Conservation (phyloP, 306 rosid species). For the Senna tora region DNA sequence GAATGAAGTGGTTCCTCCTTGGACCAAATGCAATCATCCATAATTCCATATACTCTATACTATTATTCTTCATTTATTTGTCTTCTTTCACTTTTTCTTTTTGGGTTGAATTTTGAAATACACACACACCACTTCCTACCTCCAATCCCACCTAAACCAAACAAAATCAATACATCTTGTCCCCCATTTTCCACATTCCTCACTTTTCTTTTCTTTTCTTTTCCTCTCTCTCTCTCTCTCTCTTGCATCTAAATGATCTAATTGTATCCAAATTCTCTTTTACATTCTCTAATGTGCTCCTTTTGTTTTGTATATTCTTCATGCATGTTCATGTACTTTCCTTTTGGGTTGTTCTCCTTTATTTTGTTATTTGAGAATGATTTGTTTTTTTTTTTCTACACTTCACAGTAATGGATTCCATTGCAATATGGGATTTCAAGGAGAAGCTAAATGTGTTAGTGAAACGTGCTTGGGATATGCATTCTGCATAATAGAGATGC, state of each 20-base stretch:
- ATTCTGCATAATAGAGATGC: neutral
- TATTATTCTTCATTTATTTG: conserved; percentile 22
- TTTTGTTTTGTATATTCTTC: neutral
- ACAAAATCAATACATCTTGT: conserved; percentile 52
- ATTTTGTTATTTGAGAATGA: conserved; percentile 19
- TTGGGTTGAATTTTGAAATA: conserved; percentile 46
- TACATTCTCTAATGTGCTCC: conserved; percentile 21
- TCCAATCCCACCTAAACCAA: conserved; percentile 45
- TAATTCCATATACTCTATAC: neutral
- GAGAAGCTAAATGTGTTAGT: neutral
- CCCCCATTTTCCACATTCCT: conserved; percentile 53
- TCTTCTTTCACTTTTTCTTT: conserved; percentile 46
- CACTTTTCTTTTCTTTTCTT: conserved; percentile 25
- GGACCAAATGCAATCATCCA: conserved; percentile 27
- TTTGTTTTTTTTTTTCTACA: neutral
- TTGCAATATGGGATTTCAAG: neutral
- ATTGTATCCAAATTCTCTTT: conserved; percentile 18
- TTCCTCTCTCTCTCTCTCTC: conserved; percentile 1
- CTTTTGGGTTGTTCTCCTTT: conserved; percentile 28
- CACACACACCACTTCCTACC: conserved; percentile 34
- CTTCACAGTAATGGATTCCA: neutral
- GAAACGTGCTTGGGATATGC: neutral
- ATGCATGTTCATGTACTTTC: neutral
- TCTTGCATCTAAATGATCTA: no score
- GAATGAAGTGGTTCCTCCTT: neutral